Evolutionary conservation across 768 basidiomycete genomes (phyloP).

Genomic region (Pleurotus pulmonarius): DNA sequence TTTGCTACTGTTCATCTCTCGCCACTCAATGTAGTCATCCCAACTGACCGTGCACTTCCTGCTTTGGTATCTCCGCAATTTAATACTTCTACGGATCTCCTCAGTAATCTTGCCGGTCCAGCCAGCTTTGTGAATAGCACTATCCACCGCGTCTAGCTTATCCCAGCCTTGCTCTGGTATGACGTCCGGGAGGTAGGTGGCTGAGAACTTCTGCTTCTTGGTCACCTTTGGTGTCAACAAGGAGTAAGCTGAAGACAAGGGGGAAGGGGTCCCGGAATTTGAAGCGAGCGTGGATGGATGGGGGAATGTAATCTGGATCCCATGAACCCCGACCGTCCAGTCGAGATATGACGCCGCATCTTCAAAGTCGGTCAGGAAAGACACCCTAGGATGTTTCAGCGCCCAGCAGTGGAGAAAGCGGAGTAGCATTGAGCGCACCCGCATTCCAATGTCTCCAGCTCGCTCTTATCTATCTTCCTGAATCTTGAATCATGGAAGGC

Average conservation of each 20-base stretch:
- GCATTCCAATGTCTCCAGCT: conserved; percentile 83
- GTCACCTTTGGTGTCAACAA: conserved; percentile 43
- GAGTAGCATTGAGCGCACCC: conserved; percentile 47
- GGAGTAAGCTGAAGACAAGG: conserved; percentile 61
- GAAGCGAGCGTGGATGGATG: conserved; percentile 62
- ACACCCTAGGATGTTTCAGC: conserved; percentile 52
- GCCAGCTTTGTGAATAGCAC: conserved; percentile 91
- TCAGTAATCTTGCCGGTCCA: conserved; percentile 83
- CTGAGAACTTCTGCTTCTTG: conserved; percentile 63
- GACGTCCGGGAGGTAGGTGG: conserved; percentile 93
- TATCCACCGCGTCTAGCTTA: conserved; percentile 84
- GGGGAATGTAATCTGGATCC: conserved; percentile 85
- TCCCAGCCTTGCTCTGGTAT: conserved; percentile 93
- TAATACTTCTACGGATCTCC: conserved; percentile 71
- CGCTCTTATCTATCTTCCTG: conserved; percentile 68
- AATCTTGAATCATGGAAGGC: conserved; percentile 90
- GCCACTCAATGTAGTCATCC: conserved; percentile 79
- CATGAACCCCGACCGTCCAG: conserved; percentile 91
- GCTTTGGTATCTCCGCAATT: conserved; percentile 81
- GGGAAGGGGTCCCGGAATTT: conserved; percentile 57
- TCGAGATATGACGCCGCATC: conserved; percentile 80
- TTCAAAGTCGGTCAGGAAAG: conserved; percentile 92
- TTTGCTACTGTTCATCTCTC: conserved; percentile 35
- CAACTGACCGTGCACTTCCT: conserved; percentile 62
- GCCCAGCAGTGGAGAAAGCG: conserved; percentile 4